These are phyloP conservation scores for Erysimum pusillum DNA, from an alignment of 441 rosid species.

Conservation along the genomic window DNA sequence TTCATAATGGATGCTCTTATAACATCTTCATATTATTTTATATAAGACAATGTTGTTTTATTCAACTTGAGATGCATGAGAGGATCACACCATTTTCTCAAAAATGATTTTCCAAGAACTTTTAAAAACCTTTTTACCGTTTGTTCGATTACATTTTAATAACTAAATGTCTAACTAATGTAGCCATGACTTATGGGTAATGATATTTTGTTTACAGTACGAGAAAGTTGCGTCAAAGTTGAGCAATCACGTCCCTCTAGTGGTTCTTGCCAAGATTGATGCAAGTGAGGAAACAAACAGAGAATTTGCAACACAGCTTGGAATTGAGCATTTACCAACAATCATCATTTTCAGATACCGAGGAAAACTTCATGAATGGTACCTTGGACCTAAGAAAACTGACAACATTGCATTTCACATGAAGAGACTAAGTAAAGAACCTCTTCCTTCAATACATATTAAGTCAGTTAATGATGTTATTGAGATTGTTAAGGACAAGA, in stretches of 20 bases:
- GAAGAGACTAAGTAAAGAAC: conserved; percentile 76
- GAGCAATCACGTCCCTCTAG: conserved; percentile 72
- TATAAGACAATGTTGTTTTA: too few relatives aligned
- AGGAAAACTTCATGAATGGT: conserved; percentile 92
- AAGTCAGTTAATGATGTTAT: conserved; percentile 71
- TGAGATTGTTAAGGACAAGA: conserved; percentile 64
- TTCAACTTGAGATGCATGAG: too few relatives aligned
- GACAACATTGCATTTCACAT: conserved; percentile 80
- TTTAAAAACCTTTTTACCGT: too few relatives aligned
- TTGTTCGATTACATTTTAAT: too few relatives aligned
- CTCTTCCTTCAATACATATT: conserved; percentile 77
- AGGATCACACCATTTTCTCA: too few relatives aligned
- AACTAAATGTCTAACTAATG: too few relatives aligned
- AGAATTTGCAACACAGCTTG: conserved; percentile 61
- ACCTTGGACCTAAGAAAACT: conserved; percentile 89
- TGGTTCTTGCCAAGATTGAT: conserved; percentile 85
- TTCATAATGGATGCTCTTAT: too few relatives aligned
- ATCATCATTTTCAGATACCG: conserved; percentile 83
- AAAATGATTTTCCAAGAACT: too few relatives aligned
- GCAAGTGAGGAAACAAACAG: conserved; percentile 80
- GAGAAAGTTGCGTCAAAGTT: conserved; percentile 86
- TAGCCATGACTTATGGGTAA: too few relatives aligned
- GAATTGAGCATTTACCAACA: conserved; percentile 80
- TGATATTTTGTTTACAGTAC: conserved; percentile 56
- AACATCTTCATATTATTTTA: too few relatives aligned